Base-by-base conservation (phyloP, 345 rosid species). In the Citrus inodora region DNA sequence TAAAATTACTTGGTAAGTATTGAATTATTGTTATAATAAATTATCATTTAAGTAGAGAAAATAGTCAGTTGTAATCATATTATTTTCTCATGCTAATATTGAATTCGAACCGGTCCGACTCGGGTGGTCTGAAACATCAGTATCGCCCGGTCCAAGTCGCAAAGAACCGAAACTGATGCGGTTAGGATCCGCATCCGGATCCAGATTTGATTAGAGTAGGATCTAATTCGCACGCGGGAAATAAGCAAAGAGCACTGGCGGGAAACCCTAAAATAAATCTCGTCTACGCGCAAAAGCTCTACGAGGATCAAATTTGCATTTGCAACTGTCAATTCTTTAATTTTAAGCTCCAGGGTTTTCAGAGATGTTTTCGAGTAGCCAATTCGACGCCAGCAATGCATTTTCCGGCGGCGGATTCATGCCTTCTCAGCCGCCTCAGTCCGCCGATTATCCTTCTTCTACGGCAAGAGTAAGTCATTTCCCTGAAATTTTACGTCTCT, bases 311-410 rank as follows among this genome's bases (percentile, higher is more conserved):
- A 38, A 11, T 53, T 72, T 67, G n/a, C 60, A 11, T 53, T 72
- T 67, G 27, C 60, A 10, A 46, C 4, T 33, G 14, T 32, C 55
- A 5, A 11, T 27, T 19, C 2, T 14, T 11, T 4, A 28, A 21
- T 42, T 19, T 59, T 40, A 11, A 19, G 42, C 6, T 61, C 13
- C 32, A 67, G 70, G 62, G 67, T 79, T 71, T 48, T 73, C 82
- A 67, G 74, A 58, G 25, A 95, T 95, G 98, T 92, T 87, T 74
- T 87, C 93, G 46, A 83, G 85, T 87, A 89, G 90, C 86, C 97
- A 91, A 71, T 87, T 90, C 81, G 99, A 93, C 35, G 76, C 87
- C 48, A 67, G 74, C 8, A 61, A 87, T 14, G 86, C 85, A 73
- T 87, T 85, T 81, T 70, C 88, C 75, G 90, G 89, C 53, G 92